These are phyloP conservation scores for Smittium culicis DNA, from an alignment of 371 early-diverging fungal species.

Conservation along the genomic window DNA sequence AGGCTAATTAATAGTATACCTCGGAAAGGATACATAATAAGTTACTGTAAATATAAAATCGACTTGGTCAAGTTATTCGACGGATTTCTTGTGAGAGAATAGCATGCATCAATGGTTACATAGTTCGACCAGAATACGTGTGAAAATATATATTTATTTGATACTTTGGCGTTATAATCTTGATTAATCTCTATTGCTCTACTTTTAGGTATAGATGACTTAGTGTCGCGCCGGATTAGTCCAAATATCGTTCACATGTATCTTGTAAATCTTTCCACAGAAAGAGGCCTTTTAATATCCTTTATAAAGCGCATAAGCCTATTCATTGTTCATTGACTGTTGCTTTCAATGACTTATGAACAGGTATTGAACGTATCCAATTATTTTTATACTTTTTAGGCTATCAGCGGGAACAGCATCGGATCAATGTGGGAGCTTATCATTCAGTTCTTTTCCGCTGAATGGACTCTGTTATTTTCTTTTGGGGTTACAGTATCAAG, in stretches of 20 bases:
- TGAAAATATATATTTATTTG: background rate
- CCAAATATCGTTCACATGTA: background rate
- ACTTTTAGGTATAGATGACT: background rate
- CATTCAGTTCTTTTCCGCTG: background rate
- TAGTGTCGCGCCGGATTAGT: background rate
- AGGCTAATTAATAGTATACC: background rate
- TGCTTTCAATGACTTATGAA: background rate
- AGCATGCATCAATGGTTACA: background rate
- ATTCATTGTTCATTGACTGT: background rate
- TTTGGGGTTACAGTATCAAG: background rate
- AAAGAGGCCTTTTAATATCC: background rate
- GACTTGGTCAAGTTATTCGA: background rate
- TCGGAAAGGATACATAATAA: background rate
- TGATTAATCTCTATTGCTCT: background rate
- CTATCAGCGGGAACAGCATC: background rate
- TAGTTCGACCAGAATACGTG: background rate
- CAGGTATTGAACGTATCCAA: background rate
- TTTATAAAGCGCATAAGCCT: background rate
- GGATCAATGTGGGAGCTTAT: background rate
- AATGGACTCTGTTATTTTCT: background rate
- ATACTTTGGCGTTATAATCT: background rate
- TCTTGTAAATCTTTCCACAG: background rate
- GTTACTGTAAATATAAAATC: background rate
- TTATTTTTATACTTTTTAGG: background rate
- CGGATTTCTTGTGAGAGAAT: background rate